These are phyloP conservation scores for Cystofilobasidium ferigula DNA, from an alignment of 768 basidiomycete genomes.

Conservation along the genomic window DNA sequence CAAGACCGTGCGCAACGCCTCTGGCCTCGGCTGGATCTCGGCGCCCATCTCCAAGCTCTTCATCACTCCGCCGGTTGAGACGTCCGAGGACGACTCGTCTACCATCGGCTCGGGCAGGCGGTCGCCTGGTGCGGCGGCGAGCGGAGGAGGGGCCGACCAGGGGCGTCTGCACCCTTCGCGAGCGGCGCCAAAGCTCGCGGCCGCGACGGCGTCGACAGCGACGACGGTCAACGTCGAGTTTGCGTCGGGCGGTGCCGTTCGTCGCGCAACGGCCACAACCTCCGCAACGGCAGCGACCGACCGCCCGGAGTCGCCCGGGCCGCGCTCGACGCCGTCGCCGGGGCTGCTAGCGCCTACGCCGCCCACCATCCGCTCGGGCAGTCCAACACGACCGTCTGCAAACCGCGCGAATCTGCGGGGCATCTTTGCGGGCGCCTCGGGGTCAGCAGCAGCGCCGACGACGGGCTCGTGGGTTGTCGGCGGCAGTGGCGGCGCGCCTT, in stretches of 20 bases:
- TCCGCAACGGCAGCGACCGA: slow-evolving; percentile 15
- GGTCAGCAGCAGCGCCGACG: slow-evolving; percentile 37
- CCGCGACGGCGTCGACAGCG: slow-evolving; percentile 73
- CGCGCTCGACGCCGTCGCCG: slow-evolving; percentile 10
- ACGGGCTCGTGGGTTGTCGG: slow-evolving; percentile 54
- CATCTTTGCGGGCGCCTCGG: slow-evolving; percentile 91
- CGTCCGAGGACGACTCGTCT: slow-evolving; percentile 20
- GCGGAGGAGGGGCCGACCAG: slow-evolving; percentile 5
- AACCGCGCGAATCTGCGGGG: slow-evolving; percentile 49
- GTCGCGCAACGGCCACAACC: slow-evolving; percentile 42
- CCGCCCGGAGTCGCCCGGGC: neutral
- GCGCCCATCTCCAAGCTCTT: slow-evolving; percentile 71
- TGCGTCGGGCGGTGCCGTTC: slow-evolving; percentile 53
- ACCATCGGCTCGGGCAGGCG: neutral
- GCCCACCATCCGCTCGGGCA: slow-evolving; percentile 22
- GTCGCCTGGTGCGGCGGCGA: slow-evolving; percentile 9
- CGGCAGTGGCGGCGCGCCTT: slow-evolving; percentile 25
- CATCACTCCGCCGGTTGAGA: slow-evolving; percentile 37
- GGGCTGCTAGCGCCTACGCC: slow-evolving; percentile 24
- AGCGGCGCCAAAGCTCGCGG: slow-evolving; percentile 64
- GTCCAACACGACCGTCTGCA: slow-evolving; percentile 28
- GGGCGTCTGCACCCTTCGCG: slow-evolving; percentile 28
- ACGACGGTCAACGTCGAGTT: slow-evolving; percentile 97
- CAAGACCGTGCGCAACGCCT: slow-evolving; percentile 30
- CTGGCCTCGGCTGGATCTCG: slow-evolving; percentile 59